Evolutionary conservation across 2,329 filamentous ascomycete species (phyloP), one percentile per base, ranked within the genome.

Genomic region (Fusarium nisikadoi): DNA sequence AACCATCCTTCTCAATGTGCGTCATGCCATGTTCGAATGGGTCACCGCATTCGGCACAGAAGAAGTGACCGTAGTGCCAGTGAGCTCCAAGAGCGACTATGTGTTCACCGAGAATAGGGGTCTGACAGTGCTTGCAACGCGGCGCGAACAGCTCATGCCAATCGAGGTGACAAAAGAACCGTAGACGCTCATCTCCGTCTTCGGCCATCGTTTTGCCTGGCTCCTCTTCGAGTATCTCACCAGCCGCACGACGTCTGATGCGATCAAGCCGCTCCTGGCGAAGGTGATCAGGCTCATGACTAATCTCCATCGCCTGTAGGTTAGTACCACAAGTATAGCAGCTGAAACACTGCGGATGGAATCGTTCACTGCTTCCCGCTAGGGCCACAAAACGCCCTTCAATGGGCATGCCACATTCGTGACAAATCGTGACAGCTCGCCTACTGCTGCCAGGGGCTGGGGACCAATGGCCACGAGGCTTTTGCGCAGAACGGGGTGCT

Each of bases 111-210:
- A 98, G 91, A 77, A 99, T 99, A 7, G 96, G 95, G 12, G 96
- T 99, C 81, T 93, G 94, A 88, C 96, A 99, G 81, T 93, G 94
- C 83, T 96, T 96, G 87, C 96, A 99, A 45, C 94, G 91, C 8
- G 96, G 96, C 36, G 93, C 94, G 82, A 94, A 99, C 59, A 93
- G 86, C 83, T 99, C 96, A 81, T 99, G 96, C 89, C 95, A 99
- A 84, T 99, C 96, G n/a, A 99, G 88, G 80, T 98, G 95, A 83
- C 96, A 99, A 84, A 93, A 99, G 87, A 98, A 98, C 16, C 95
- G 91, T 49, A 94, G 83, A 16, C 90, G 86, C 41, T 89, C 87
- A 79, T 95, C 92, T 45, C 92, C 91, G 75, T 95, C 93, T 71
- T 93, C 91, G 6, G 87, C 87, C 81, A 88, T 87, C 16, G 90